Conservation (phyloP, 2,329 filamentous ascomycete species). For the Xylariaceae sp. region DNA sequence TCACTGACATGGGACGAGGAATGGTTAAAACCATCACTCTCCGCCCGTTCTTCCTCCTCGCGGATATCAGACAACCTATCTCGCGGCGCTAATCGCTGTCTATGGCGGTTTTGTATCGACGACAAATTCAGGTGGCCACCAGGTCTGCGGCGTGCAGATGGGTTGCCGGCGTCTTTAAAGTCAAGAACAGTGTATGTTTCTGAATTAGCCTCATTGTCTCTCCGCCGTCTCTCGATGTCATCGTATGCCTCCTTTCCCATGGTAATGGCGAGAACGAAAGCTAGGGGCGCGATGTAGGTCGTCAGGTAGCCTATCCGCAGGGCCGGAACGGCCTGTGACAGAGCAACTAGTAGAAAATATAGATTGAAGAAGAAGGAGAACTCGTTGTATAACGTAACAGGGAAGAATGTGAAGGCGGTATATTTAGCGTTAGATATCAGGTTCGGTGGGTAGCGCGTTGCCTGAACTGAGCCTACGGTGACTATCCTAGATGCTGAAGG, state of each 20-base stretch:
- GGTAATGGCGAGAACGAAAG: slow-evolving; percentile 86
- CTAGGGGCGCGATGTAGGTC: slow-evolving; percentile 88
- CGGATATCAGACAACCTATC: slow-evolving; percentile 59
- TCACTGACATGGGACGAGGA: slow-evolving; percentile 56
- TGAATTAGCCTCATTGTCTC: slow-evolving; percentile 91
- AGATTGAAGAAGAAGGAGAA: slow-evolving; percentile 99
- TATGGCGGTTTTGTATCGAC: slow-evolving; percentile 36
- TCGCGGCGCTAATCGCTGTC: slow-evolving; percentile 33
- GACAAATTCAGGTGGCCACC: slow-evolving; percentile 36
- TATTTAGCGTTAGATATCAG: slow-evolving; percentile 97
- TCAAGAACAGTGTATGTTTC: slow-evolving; percentile 76
- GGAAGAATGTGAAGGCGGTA: slow-evolving; percentile 88
- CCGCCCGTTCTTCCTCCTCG: slow-evolving; percentile 58
- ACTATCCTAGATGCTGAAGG: slow-evolving; percentile 69
- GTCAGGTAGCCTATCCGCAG: slow-evolving; percentile 90
- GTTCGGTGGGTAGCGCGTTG: slow-evolving; percentile 78
- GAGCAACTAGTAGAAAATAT: slow-evolving; percentile 91
- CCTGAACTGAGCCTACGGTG: slow-evolving; percentile 67
- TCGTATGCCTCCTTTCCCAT: slow-evolving; percentile 94
- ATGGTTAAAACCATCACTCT: slow-evolving; percentile 37
- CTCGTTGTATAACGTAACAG: slow-evolving; percentile 93
- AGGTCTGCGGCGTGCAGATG: slow-evolving; percentile 33
- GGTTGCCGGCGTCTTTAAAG: slow-evolving; percentile 55
- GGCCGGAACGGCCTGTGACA: slow-evolving; percentile 87
- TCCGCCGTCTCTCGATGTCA: slow-evolving; percentile 76